Base-by-base conservation (phyloP, 75 land plant species). In the Pinus tabuliformis region DNA sequence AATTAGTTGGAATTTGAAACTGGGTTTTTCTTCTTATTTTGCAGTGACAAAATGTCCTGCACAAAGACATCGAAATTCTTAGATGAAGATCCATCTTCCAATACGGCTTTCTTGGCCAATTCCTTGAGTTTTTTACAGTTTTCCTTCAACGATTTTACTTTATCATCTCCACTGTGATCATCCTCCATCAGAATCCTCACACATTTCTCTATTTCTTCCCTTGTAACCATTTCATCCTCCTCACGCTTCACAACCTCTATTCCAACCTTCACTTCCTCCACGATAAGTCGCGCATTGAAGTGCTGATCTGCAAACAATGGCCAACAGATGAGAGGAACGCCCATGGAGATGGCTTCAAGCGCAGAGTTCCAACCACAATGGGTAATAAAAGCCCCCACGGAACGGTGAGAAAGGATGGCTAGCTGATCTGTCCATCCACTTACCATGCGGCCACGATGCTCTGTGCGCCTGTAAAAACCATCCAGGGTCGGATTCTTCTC, bases 291-390 rank as follows among this genome's bases (percentile, higher is more conserved):
- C 59, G 70, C 39, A n/a, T 78, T 78, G 42, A 74, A 30, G 11
- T 45, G 33, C 45, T 82, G 80, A 4, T 82, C 83, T 0, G 76
- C 75, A 26, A 33, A 45, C 6, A 28, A 15, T 13, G 80, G 80
- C 83, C 83, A 82, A 4, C 83, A 80, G n/a, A 82, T 21, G 62
- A 78, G 73, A 36, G 83, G 83, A 64, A 82, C 80, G 0, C 83
- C 83, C 15, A 57, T 16, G 28, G 24, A 0, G 16, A 62, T 59
- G 22, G 11, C 63, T 37, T 76, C 68, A 5, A 76, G 61, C 16
- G 39, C 17, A 2, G 77, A 76, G 65, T 76, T 76, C 77, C 77
- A 76, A 9, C 77, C 77, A 21, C 68, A 62, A 30, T 62, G 77
- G 3, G 68, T 76, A 39, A 76, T 2, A 42, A 76, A 76, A 17